phyloP scores from a whole-genome alignment of 257 asterid genomes.

The Prunella vulgaris region DNA sequence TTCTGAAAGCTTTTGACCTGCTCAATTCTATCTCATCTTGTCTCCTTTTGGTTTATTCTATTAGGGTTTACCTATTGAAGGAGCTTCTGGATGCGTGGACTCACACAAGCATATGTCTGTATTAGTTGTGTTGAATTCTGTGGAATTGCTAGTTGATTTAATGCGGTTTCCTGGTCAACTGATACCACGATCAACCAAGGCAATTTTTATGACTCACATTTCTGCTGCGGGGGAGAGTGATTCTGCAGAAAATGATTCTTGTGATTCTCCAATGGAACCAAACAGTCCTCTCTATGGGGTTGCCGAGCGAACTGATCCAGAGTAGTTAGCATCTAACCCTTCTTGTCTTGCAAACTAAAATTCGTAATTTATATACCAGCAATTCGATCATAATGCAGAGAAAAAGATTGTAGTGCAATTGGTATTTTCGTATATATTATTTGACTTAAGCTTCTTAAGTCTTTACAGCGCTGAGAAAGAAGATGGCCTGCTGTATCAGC shows the following conservation, averaged over 20 bases:
- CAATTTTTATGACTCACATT: conserved; percentile 79
- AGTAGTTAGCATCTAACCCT: conserved; percentile 44
- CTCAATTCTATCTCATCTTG: conserved; percentile 16
- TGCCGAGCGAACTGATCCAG: conserved; percentile 74
- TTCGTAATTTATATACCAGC: not conserved
- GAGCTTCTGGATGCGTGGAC: conserved; percentile 76
- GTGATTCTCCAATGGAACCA: conserved; percentile 98
- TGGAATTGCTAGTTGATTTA: conserved; percentile 74
- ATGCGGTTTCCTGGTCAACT: conserved; percentile 95
- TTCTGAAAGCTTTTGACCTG: conserved; percentile 3
- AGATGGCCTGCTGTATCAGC: conserved; percentile 63
- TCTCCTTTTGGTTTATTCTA: conserved; percentile 20
- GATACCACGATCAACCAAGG: conserved; percentile 74
- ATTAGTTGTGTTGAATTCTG: conserved; percentile 72
- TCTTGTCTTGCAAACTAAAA: not conserved
- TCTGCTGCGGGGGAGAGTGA: conserved; percentile 98
- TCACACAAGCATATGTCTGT: conserved; percentile 93
- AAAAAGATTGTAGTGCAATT: not conserved
- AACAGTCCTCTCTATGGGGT: conserved; percentile 92
- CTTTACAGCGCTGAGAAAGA: conserved; percentile 78
- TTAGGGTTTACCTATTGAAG: conserved; percentile 95
- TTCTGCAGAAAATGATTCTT: conserved; percentile 99
- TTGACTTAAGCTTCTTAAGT: conserved; percentile 5
- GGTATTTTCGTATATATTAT: conserved; percentile 10
- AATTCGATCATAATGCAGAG: not conserved